These are phyloP conservation scores for Bocquillonia castaneifolia DNA, from an alignment of 441 rosid species.

Conservation along the genomic window DNA sequence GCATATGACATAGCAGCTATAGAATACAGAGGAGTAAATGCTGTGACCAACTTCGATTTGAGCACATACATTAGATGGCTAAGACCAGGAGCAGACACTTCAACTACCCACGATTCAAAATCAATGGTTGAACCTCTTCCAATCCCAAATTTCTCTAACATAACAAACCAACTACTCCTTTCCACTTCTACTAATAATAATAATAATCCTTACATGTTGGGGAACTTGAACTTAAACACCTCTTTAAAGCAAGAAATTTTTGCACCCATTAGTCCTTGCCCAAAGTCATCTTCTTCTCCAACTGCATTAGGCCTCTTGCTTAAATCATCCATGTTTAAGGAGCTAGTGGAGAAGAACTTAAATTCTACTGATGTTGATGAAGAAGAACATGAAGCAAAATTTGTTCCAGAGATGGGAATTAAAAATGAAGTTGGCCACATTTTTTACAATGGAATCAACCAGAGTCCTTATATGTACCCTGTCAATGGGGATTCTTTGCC, in stretches of 20 bases:
- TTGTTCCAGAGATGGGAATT: neutral
- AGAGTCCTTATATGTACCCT: slow-evolving; percentile 18
- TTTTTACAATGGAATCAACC: slow-evolving; percentile 19
- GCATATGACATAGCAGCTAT: slow-evolving; percentile 74
- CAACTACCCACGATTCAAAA: slow-evolving; percentile 26
- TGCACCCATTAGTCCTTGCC: slow-evolving; percentile 13
- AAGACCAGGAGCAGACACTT: slow-evolving; percentile 36
- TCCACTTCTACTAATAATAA: too few species aligned
- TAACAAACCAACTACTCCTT: slow-evolving; percentile 23
- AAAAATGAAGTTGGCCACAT: slow-evolving; percentile 17
- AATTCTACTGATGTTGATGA: slow-evolving; percentile 27
- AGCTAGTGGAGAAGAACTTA: slow-evolving; percentile 49
- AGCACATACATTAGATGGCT: slow-evolving; percentile 56
- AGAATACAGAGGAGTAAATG: slow-evolving; percentile 66
- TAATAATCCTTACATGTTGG: slow-evolving; percentile 13
- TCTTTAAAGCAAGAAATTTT: slow-evolving; percentile 15
- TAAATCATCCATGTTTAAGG: slow-evolving; percentile 50
- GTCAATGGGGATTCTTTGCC: slow-evolving; percentile 23
- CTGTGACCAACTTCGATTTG: slow-evolving; percentile 61
- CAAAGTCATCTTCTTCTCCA: slow-evolving; percentile 40
- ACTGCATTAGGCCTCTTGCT: slow-evolving; percentile 54
- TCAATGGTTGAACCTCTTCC: slow-evolving; percentile 23
- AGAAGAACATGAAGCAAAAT: slow-evolving; percentile 15
- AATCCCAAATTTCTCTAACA: slow-evolving; percentile 22
- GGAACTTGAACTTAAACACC: slow-evolving; percentile 12